phyloP scores from a whole-genome alignment of 768 basidiomycete genomes.

The Boletus rex-veris region DNA sequence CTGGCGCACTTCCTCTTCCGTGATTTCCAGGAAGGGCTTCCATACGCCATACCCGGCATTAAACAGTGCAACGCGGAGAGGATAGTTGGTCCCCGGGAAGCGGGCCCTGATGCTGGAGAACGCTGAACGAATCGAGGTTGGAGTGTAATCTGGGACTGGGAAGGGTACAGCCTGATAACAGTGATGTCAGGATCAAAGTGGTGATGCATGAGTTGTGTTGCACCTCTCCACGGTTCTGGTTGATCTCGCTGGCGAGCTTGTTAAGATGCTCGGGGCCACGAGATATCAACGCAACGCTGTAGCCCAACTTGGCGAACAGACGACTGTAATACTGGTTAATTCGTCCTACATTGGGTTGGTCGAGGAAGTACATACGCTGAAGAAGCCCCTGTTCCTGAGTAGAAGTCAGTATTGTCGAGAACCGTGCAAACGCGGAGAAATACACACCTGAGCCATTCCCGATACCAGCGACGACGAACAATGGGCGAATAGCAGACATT shows the following conservation, averaged over 20 bases:
- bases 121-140: slow-evolving; percentile 47
- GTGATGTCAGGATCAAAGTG: not conserved
- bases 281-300: slow-evolving; percentile 64
- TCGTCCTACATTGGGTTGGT: not conserved
- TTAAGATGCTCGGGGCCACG: slow-evolving; percentile 52
- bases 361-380: slow-evolving; percentile 44
- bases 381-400: slow-evolving; percentile 53
- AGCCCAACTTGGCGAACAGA: slow-evolving; percentile 58
- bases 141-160: slow-evolving; percentile 48
- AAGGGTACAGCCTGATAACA: slow-evolving; percentile 51
- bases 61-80: slow-evolving; percentile 60
- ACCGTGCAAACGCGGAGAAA: not conserved
- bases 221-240: slow-evolving; percentile 56
- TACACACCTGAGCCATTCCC: slow-evolving; percentile 39
- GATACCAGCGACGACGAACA: slow-evolving; percentile 58
- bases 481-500: slow-evolving; percentile 40
- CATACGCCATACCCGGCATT: slow-evolving; percentile 57
- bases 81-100: slow-evolving; percentile 46
- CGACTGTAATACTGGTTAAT: slow-evolving; percentile 38
- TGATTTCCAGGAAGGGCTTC: slow-evolving; percentile 66
- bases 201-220: slow-evolving; percentile 5
- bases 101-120: slow-evolving; percentile 45
- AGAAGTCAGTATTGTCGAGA: not conserved
- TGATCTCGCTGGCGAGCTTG: slow-evolving; percentile 53
- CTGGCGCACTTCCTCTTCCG: slow-evolving; percentile 51